Evolutionary conservation across 1,284 basidiomycete species (phyloP), one percentile per base, ranked within the genome.

Genomic region (Mycena sp.): DNA sequence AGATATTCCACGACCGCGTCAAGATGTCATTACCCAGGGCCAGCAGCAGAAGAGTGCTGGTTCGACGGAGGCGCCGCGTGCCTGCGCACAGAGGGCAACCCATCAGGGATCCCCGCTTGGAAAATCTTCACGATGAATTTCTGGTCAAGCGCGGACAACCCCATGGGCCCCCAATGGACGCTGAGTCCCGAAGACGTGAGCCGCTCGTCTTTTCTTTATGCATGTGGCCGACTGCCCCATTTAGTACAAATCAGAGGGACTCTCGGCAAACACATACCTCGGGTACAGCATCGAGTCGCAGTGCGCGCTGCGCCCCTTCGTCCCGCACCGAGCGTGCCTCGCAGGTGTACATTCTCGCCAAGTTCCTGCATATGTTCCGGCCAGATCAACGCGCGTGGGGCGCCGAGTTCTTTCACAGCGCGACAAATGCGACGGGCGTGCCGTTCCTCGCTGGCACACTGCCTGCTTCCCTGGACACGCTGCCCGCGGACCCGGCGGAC

Each of bases 221-320:
- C 25, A 68, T 65, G 68, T 69, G 40, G 63, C 26, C 41, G 21
- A 49, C 49, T 30, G 48, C 53, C 23, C 38, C 40, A 9, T 11
- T 30, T 10, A 63, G 67, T 49, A 66, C 70, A 10, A 43, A 70
- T 26, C 73, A 76, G 10, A n/a, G n/a, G 73, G 77, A 23, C 71
- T n/a, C 37, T 37, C 49, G 6, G 38, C 28, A 21, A 76, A 74
- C 63, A 63, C 70, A 30, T 79, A 76, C 64, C 64, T 79, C 3
- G 77, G 78, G 44, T 80, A 80, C 55, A 76, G 74, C 37, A 71
- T 80, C 60, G 76, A 79, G 63, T 48, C 61, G n/a, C 65, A 71
- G 1, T 80, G 79, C 63, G 61, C 59, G 14, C 58, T 63, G n/a
- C 69, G 72, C 6, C 73, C 71, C 6, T 61, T 61, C 52, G 21